Evolutionary conservation across 768 basidiomycete genomes (phyloP).

Genomic region (Trametes cubensis): DNA sequence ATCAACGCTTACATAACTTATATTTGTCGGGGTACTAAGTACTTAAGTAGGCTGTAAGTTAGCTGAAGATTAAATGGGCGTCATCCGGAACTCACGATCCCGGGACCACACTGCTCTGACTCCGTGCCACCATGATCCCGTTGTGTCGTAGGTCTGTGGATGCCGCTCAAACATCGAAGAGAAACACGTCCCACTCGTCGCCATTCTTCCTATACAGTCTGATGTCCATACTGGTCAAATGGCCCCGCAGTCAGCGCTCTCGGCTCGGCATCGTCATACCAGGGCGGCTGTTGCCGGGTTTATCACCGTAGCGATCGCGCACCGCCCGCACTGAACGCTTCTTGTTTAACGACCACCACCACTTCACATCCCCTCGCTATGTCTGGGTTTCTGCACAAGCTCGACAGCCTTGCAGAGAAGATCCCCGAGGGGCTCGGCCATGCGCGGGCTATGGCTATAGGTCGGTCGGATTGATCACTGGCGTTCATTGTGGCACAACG

Average conservation of each 20-base stretch:
- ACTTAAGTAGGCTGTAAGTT: too few species aligned
- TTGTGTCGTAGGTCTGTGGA: too few species aligned
- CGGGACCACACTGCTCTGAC: too few species aligned
- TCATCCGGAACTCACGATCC: too few species aligned
- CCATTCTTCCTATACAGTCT: too few species aligned
- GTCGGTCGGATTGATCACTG: slow-evolving; percentile 28
- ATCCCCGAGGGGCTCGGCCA: slow-evolving; percentile 43
- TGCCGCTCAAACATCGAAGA: too few species aligned
- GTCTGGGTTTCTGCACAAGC: slow-evolving; percentile 19
- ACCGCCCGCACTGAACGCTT: not conserved
- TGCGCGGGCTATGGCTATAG: slow-evolving; percentile 40
- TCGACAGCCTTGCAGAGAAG: slow-evolving; percentile 16
- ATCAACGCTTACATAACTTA: too few species aligned
- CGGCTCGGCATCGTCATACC: slow-evolving; percentile 12
- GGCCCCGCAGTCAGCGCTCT: slow-evolving; percentile 1
- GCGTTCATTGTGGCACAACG: not conserved
- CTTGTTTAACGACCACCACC: slow-evolving; percentile 10
- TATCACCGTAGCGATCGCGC: slow-evolving; percentile 13
- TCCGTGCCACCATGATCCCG: too few species aligned
- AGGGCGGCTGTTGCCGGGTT: slow-evolving; percentile 10
- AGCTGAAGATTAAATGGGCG: too few species aligned
- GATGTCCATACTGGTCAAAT: not conserved
- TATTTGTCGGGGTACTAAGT: too few species aligned
- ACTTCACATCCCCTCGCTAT: slow-evolving; percentile 5
- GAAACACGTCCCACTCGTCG: too few species aligned